Conservation (phyloP, 345 rosid genomes). For the Hypericum androsaemum region DNA sequence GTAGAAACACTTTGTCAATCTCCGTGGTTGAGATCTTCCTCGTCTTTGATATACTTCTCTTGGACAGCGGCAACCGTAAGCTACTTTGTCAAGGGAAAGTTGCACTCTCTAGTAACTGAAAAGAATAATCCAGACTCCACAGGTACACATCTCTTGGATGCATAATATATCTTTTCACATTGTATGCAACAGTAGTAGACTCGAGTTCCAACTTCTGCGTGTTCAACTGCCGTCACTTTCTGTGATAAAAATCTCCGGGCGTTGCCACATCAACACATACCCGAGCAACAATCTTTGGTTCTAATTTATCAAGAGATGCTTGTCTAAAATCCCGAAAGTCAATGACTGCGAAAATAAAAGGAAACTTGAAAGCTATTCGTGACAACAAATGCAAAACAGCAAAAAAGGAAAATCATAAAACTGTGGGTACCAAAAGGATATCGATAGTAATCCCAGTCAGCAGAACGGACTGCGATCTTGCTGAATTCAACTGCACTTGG, state of each 20-base stretch:
- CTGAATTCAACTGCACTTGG: slow-evolving; percentile 85
- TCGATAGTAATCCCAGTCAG: slow-evolving; percentile 58
- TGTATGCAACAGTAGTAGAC: too few relatives aligned
- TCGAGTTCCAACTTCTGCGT: too few relatives aligned
- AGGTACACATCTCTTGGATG: neutral
- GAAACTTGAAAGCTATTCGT: slow-evolving; percentile 62
- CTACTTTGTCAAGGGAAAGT: slow-evolving; percentile 36
- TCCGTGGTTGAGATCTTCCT: slow-evolving; percentile 14
- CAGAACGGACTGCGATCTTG: slow-evolving; percentile 69
- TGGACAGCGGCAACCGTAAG: slow-evolving; percentile 57
- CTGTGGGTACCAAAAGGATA: neutral
- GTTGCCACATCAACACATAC: too few relatives aligned
- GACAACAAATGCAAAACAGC: neutral
- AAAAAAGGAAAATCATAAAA: neutral
- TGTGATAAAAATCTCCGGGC: too few relatives aligned
- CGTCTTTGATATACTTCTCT: slow-evolving; percentile 58
- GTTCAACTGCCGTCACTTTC: too few relatives aligned
- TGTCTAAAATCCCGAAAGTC: too few relatives aligned
- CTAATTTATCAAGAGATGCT: too few relatives aligned
- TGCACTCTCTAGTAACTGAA: neutral
- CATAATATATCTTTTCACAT: too few relatives aligned
- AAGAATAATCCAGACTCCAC: neutral
- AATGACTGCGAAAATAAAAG: too few relatives aligned
- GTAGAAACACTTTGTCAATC: neutral
- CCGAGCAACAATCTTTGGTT: too few relatives aligned